A percentile compares a stretch with the other conserved stretches of the same genome.
phyloP scores from a whole-genome alignment of 1,139 yeast species.

The Kodamaea fungicola region DNA sequence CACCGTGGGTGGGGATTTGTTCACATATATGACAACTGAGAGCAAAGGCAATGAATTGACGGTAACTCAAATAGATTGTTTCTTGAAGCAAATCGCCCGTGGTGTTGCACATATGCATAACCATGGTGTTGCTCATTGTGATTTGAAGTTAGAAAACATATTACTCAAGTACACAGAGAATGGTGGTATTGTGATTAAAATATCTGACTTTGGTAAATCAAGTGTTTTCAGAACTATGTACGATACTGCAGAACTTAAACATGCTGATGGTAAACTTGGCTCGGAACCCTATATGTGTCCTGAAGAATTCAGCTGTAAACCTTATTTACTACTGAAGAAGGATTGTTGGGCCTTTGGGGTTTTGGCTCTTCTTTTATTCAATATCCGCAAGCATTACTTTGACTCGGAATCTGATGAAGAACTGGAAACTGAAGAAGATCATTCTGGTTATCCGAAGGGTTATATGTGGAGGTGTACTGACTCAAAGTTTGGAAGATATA shows the following conservation, averaged over 20 bases:
- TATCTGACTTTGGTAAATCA: constrained; percentile 75
- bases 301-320: constrained; percentile 48
- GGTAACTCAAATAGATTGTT: constrained; percentile 64
- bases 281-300: constrained; percentile 77
- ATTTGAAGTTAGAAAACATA: constrained; percentile 64
- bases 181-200: constrained; percentile 41
- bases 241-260: constrained; percentile 36
- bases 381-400: constrained; percentile 28
- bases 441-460: constrained; percentile 13
- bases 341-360: constrained; percentile 74
- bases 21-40: constrained; percentile 27
- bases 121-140: constrained; percentile 77
- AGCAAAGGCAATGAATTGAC: constrained; percentile 17
- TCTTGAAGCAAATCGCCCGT: constrained; percentile 61
- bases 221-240: constrained; percentile 72
- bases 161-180: constrained; percentile 25
- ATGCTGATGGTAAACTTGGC: constrained; percentile 63
- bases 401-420: constrained; percentile 1
- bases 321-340: constrained; percentile 54
- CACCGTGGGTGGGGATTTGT: constrained; percentile 72
- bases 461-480: constrained; percentile 33
- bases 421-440: constrained; percentile 8
- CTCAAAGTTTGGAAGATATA: constrained; percentile 12
- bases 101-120: constrained; percentile 67
- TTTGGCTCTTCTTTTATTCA: constrained; percentile 32